Percentiles rank a stretch among this genome's conserved stretches.
Evolutionary conservation across 306 rosid species (phyloP).

Genomic region (Coriaria nepalensis): DNA sequence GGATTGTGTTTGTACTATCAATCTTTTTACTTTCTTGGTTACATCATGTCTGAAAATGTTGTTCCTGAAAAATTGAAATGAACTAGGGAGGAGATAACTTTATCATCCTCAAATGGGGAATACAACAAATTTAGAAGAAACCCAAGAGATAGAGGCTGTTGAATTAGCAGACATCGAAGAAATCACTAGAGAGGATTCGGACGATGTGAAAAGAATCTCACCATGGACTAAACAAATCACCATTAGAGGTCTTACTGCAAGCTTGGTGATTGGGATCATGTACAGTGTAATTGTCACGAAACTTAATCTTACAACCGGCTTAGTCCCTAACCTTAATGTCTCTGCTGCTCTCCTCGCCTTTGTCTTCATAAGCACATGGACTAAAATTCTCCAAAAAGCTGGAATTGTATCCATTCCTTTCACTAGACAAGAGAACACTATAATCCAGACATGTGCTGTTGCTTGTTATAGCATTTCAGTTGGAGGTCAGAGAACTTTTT

Average conservation of each 20-base stretch:
- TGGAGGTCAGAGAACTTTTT: conserved; percentile 47
- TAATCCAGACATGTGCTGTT: conserved; percentile 93
- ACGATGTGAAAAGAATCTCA: conserved; percentile 33
- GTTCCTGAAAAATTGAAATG: conserved; percentile 7
- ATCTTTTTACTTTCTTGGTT: neutral
- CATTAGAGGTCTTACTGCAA: conserved; percentile 60
- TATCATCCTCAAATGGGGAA: conserved; percentile 26
- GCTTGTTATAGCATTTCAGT: conserved; percentile 92
- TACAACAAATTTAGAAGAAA: conserved; percentile 16
- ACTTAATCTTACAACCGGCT: conserved; percentile 89
- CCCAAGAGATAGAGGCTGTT: conserved; percentile 33
- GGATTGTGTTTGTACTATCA: neutral
- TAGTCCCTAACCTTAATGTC: conserved; percentile 91
- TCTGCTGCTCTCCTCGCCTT: conserved; percentile 96
- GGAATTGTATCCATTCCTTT: conserved; percentile 68
- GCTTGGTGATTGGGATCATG: conserved; percentile 51
- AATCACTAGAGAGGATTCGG: conserved; percentile 29
- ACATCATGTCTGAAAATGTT: too few relatives aligned
- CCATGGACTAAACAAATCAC: conserved; percentile 80
- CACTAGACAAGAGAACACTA: conserved; percentile 83
- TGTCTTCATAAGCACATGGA: conserved; percentile 75
- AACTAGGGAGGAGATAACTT: conserved; percentile 6
- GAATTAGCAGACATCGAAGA: conserved; percentile 25
- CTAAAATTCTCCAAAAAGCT: conserved; percentile 59
- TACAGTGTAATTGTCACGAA: conserved; percentile 87